Evolutionary conservation across 768 basidiomycete genomes (phyloP), one percentile per base, ranked within the genome.

Genomic region (Calocybe indica): DNA sequence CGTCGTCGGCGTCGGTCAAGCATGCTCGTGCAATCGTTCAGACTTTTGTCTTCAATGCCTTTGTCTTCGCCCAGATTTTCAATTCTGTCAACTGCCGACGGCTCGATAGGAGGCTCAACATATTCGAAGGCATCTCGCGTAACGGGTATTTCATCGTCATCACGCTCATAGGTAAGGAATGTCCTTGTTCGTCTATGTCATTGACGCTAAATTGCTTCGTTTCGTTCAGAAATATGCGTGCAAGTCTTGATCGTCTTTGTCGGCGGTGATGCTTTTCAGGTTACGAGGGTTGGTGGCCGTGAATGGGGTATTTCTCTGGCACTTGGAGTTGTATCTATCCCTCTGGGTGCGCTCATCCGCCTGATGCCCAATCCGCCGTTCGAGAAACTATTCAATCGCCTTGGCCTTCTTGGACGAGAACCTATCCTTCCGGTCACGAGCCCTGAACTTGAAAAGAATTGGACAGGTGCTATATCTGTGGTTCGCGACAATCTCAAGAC

Each of bases 21-120:
- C 50, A 74, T 5, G 64, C 74, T 40, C 59, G 78, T 14, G 55
- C 66, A 5, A 63, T 83, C 34, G 73, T 94, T 15, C 82, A 85
- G 58, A 93, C 95, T 0, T 71, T 98, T 12, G 91, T 97, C 31
- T 99, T 99, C 80, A 99, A 98, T 58, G 79, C 84, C n/a, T 99
- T 97, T 58, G 95, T 98, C 42, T 97, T 97, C 62, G 89, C 91
- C 29, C 96, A 98, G 65, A 93, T 99, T 55, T 93, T 88, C 77
- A 96, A 94, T 68, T 92, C 91, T 37, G 63, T 97, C 64, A 99
- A 97, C 61, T 91, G 88, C 56, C 76, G 96, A 45, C 75, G 92
- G 34, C 72, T 98, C 40, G 94, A 97, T 58, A 80, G 77, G 50
- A 79, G 81, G 43, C 73, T 93, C 50, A 98, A 99, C 65, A 79